Evolutionary conservation across 2,329 filamentous ascomycete genomes (phyloP), one percentile per base, ranked within the genome.

Genomic region (Arthrobotrys sphaeroides): DNA sequence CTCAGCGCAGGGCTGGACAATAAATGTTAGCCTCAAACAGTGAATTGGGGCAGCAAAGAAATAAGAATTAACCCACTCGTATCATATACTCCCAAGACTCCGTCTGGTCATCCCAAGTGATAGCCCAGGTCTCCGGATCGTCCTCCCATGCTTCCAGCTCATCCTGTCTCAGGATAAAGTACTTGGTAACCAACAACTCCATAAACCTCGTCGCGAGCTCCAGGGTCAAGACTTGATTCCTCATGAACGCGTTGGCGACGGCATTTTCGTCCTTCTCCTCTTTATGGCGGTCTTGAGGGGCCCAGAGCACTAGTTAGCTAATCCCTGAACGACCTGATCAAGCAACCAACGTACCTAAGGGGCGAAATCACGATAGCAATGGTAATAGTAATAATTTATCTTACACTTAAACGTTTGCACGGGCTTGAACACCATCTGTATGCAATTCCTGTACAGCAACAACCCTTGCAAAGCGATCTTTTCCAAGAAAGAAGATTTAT

Each of bases 91-190:
- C 93, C 87, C 91, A 98, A 0, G 91, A 92, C 78, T 93, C 91
- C 36, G 91, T 90, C 73, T 92, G 88, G 74, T 90, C 91, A 80
- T 96, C 93, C 84, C 97, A 93, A 79, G 90, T 89, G 78, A 91
- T 90, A 82, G 97, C 94, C 94, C 95, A 99, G 64, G 96, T 93
- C 82, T 99, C 93, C 0, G 94, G 93, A 70, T 97, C 93, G 80
- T 96, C 91, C 81, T 96, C 91, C 95, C 95, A 99, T 70, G 93
- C 91, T 77, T 93, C 89, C 0, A 98, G 87, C 82, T 99, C 95
- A 60, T 89, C 89, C 73, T 91, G 88, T 33, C 93, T 89, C 82
- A 98, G 95, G 38, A 95, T 87, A 81, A 99, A 95, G 78, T 97
- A 92, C 79, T 91, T 90, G 0, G 91, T 93, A 60, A 99, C 91